phyloP scores from a whole-genome alignment of 768 basidiomycete species.

The Mrakia gelida region DNA sequence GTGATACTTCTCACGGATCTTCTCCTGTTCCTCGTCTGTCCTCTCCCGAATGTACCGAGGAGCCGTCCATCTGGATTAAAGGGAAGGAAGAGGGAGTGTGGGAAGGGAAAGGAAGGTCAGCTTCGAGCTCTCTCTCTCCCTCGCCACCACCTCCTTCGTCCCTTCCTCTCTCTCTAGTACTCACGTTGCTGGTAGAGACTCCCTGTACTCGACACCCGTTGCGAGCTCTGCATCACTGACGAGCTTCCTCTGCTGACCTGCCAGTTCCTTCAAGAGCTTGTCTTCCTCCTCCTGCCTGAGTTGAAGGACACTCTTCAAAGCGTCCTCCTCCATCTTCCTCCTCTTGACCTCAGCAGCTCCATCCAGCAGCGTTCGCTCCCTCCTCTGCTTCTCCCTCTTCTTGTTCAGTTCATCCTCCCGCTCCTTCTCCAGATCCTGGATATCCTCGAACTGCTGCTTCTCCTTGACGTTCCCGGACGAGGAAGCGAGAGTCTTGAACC shows the following conservation, averaged over 20 bases:
- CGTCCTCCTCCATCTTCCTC: slow-evolving; percentile 77
- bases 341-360: slow-evolving; percentile 95
- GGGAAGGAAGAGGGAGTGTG: slow-evolving; percentile 1
- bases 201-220: slow-evolving; percentile 84
- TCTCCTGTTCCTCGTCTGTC: slow-evolving; percentile 62
- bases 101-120: neutral
- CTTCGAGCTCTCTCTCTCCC: neutral
- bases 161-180: slow-evolving; percentile 37
- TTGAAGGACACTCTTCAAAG: slow-evolving; percentile 80
- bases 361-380: slow-evolving; percentile 78
- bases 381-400: slow-evolving; percentile 66
- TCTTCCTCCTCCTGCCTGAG: slow-evolving; percentile 83
- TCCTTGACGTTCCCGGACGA: slow-evolving; percentile 48
- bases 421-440: slow-evolving; percentile 57
- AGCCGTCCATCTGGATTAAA: slow-evolving; percentile 67
- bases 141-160: slow-evolving; percentile 9
- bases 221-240: slow-evolving; percentile 91
- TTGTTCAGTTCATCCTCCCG: slow-evolving; percentile 74
- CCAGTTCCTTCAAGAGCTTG: slow-evolving; percentile 82
- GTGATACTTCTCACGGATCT: slow-evolving; percentile 81
- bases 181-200: slow-evolving; percentile 75
- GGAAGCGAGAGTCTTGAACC: slow-evolving; percentile 28
- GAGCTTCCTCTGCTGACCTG: slow-evolving; percentile 77
- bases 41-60: slow-evolving; percentile 75
- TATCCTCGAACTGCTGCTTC: slow-evolving; percentile 47